A percentile compares a stretch with the other conserved stretches of the same genome.
phyloP scores from a whole-genome alignment of 2,329 filamentous ascomycete genomes.

The Eutypella sp. region DNA sequence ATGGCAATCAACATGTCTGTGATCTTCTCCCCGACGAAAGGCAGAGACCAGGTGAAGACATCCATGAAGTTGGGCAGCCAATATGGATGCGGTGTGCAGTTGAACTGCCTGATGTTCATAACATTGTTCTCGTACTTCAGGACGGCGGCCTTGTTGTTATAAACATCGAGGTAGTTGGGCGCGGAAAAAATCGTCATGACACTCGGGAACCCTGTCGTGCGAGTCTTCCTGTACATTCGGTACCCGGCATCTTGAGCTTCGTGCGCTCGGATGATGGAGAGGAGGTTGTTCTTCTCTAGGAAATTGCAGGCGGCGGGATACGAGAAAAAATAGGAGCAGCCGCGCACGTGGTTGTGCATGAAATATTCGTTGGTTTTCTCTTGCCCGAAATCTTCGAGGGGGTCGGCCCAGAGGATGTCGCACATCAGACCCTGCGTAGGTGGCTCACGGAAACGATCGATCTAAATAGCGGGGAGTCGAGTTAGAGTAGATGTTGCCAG shows the following conservation, averaged over 20 bases:
- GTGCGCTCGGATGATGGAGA: conserved; percentile 95
- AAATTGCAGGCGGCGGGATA: conserved; percentile 97
- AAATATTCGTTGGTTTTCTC: conserved; percentile 98
- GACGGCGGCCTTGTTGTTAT: conserved; percentile 99
- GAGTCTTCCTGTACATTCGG: conserved; percentile 97
- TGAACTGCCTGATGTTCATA: conserved; percentile 99
- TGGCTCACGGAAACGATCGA: conserved; percentile 95
- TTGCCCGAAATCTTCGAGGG: conserved; percentile 95
- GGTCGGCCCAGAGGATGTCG: conserved; percentile 98
- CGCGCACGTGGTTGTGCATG: conserved; percentile 95
- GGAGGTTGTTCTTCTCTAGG: conserved; percentile 96
- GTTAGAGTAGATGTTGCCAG: conserved; percentile 7
- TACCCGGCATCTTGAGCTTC: conserved; percentile 98
- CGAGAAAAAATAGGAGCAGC: conserved; percentile 99
- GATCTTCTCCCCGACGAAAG: conserved; percentile 98
- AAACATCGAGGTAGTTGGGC: conserved; percentile 97
- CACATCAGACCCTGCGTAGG: conserved; percentile 98
- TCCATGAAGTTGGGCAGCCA: conserved; percentile 99
- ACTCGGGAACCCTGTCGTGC: conserved; percentile 95
- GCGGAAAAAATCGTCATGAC: conserved; percentile 99
- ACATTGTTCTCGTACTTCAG: conserved; percentile 99
- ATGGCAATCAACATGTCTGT: conserved; percentile 99
- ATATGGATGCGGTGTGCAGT: conserved; percentile 98
- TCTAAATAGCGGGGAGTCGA: conserved; percentile 43
- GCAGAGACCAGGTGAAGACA: conserved; percentile 99